Conservation (phyloP, 345 rosid species). For the Anastatica hierochuntica region DNA sequence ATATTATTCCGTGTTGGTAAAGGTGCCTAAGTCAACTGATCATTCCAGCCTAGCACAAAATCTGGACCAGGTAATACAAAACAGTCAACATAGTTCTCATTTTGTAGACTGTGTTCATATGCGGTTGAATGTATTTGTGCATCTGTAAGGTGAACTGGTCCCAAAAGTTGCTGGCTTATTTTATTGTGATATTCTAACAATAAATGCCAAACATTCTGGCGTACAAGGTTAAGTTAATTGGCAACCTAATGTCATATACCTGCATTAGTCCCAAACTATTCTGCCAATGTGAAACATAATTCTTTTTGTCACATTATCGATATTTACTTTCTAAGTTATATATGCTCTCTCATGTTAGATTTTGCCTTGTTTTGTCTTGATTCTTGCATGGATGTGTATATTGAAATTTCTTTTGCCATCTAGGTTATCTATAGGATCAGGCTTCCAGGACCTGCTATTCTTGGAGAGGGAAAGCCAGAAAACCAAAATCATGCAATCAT, state of each 20-base stretch:
- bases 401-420: not conserved
- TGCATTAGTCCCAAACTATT: not conserved
- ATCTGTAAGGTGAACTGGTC: not conserved
- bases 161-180: too few species aligned
- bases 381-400: not conserved
- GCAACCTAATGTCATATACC: not conserved
- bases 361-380: not conserved
- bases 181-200: too few species aligned
- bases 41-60: slow-evolving; percentile 70
- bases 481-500: slow-evolving; percentile 97
- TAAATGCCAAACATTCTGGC: not conserved
- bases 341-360: not conserved
- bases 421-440: slow-evolving; percentile 89
- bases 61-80: slow-evolving; percentile 68
- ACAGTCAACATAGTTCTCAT: not conserved
- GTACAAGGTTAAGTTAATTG: not conserved
- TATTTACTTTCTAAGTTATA: not conserved
- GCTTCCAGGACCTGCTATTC: slow-evolving; percentile 94
- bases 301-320: too few species aligned
- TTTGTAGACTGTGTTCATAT: not conserved
- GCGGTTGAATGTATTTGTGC: not conserved
- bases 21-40: slow-evolving; percentile 86
- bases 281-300: too few species aligned
- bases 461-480: slow-evolving; percentile 99
- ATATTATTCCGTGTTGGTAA: slow-evolving; percentile 81